phyloP scores from a whole-genome alignment of 176 grass and related monocot genomes.

The Bothriochloa decipiens region DNA sequence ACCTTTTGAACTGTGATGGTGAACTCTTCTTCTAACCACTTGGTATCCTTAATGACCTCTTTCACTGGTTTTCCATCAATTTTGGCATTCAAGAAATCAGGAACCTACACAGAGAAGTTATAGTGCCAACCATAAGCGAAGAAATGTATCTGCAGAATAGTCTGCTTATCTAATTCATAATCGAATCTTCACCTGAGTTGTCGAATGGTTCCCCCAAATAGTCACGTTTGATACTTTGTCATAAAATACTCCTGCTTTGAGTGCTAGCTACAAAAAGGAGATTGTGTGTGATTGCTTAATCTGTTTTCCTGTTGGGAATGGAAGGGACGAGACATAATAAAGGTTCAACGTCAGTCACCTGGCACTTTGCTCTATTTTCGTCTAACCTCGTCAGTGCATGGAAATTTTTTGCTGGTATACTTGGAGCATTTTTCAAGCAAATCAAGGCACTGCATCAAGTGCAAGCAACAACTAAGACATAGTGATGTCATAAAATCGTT shows the following conservation, averaged over 20 bases:
- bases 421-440: conserved; percentile 94
- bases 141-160: neutral
- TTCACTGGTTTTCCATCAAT: conserved; percentile 75
- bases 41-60: conserved; percentile 83
- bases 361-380: conserved; percentile 99
- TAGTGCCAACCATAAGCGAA: conserved; percentile 17
- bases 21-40: conserved; percentile 93
- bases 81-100: conserved; percentile 99
- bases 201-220: conserved; percentile 99
- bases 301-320: conserved; percentile 25
- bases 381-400: conserved; percentile 92
- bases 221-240: conserved; percentile 97
- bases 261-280: conserved; percentile 69
- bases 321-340: conserved; percentile 3
- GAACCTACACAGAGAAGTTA: conserved; percentile 65
- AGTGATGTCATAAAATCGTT: conserved; percentile 8
- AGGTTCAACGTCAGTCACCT: conserved; percentile 51
- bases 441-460: conserved; percentile 75
- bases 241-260: conserved; percentile 98
- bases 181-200: conserved; percentile 83
- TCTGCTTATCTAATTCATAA: neutral
- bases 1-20: conserved; percentile 89
- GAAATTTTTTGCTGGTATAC: conserved; percentile 87
- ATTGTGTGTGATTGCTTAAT: conserved; percentile 3
- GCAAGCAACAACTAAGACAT: conserved; percentile 32